Conservation (phyloP, 148 eudicot genomes). For the Fagopyrum esculentum region DNA sequence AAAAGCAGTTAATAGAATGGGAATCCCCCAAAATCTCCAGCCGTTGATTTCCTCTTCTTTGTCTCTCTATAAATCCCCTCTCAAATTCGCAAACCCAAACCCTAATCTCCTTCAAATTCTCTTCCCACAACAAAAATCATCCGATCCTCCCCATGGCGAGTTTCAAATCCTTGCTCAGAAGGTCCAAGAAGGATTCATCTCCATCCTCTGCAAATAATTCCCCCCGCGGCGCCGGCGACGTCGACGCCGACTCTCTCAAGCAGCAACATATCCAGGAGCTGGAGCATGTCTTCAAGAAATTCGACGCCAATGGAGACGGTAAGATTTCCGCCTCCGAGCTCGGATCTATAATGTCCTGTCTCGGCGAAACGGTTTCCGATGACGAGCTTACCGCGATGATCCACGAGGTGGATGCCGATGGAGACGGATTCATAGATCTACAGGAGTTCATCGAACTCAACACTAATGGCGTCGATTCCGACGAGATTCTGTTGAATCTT, state of each 20-base stretch:
- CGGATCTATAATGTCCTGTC: constrained; percentile 28
- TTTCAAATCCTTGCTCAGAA: constrained; percentile 7
- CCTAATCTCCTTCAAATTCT: neutral
- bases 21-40: neutral
- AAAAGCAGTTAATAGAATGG: neutral
- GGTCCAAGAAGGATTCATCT: neutral
- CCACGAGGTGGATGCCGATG: constrained; percentile 37
- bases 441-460: constrained; percentile 39
- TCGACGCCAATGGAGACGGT: constrained; percentile 52
- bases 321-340: constrained; percentile 41
- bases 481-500: constrained; percentile 32
- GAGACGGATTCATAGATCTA: constrained; percentile 43
- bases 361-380: constrained; percentile 25
- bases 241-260: neutral
- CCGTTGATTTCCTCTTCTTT: neutral
- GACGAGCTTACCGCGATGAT: constrained; percentile 32
- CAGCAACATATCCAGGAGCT: constrained; percentile 33
- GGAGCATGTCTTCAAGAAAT: constrained; percentile 42
- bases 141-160: constrained; percentile 6
- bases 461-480: constrained; percentile 34
- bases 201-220: neutral
- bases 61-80: neutral
- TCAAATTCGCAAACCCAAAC: neutral
- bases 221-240: neutral
- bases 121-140: neutral